phyloP scores from a whole-genome alignment of 116 monocot species.

The Zostera marina region DNA sequence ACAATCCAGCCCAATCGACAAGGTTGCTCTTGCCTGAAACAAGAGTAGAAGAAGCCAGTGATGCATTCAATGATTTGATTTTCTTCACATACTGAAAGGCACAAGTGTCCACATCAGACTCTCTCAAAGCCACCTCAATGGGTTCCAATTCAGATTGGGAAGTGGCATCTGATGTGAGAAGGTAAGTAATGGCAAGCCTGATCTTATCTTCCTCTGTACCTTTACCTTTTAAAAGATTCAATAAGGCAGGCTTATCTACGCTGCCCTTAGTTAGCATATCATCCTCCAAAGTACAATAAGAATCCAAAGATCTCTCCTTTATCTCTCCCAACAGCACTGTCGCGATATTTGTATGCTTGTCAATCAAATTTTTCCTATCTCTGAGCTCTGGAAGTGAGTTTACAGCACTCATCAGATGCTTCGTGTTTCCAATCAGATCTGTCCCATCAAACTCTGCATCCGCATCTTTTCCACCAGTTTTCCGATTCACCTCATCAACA shows the following conservation, averaged over 20 bases:
- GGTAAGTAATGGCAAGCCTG: slow-evolving; percentile 66
- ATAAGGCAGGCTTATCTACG: slow-evolving; percentile 35
- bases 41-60: slow-evolving; percentile 39
- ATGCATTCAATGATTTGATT: slow-evolving; percentile 73
- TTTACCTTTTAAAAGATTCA: slow-evolving; percentile 56
- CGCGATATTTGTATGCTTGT: slow-evolving; percentile 85
- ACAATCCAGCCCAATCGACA: slow-evolving; percentile 94
- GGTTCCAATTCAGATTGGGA: slow-evolving; percentile 62
- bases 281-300: slow-evolving; percentile 61
- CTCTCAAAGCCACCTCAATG: slow-evolving; percentile 58
- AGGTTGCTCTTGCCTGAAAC: slow-evolving; percentile 68
- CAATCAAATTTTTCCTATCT: slow-evolving; percentile 82
- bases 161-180: slow-evolving; percentile 65
- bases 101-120: slow-evolving; percentile 61
- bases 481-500: slow-evolving; percentile 69
- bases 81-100: slow-evolving; percentile 88
- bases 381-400: slow-evolving; percentile 91
- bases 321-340: slow-evolving; percentile 70
- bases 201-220: slow-evolving; percentile 77
- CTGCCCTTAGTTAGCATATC: slow-evolving; percentile 68
- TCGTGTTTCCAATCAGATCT: slow-evolving; percentile 77
- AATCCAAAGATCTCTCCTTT: slow-evolving; percentile 76
- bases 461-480: slow-evolving; percentile 50
- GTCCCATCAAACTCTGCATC: slow-evolving; percentile 77
- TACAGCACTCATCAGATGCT: slow-evolving; percentile 80